Base-by-base conservation (phyloP, 2,329 filamentous ascomycete genomes). In the Lachnellula arida region DNA sequence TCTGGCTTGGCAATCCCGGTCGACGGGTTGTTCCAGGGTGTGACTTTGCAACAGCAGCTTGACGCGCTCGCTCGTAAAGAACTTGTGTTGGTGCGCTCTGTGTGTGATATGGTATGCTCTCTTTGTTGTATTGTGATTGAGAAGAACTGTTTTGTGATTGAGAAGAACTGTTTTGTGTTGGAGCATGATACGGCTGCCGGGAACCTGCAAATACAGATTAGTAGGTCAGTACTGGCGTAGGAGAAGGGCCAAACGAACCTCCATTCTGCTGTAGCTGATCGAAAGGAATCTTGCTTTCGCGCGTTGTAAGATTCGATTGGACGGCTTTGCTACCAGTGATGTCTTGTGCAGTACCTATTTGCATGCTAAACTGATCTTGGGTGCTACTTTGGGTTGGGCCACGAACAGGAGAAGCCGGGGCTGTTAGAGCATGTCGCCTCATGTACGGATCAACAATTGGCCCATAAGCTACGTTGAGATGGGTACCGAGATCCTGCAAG, bases 391-490 rank as follows among this genome's bases (percentile, higher is more conserved):
- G 19, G 12, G 15, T 12, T 25, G 42, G 15, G 7, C 22, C 44
- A 14, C 56, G 43, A 19, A 35, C 39, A 54, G 61, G 57, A 46
- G 55, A 47, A 42, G 49, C 54, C 39, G 67, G 67, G 17, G 62
- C 58, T 17, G 63, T 61, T 14, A 70, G 63, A 17, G 62, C 56
- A 57, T 70, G 65, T 5, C 66, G 63, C 35, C 63, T 60, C 62
- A 79, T 75, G 65, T 73, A 75, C 59, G 74, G 75, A n/a, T 72
- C 72, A 53, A 75, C 73, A 48, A 80, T 74, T 12, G 74, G 68
- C 54, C 82, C 81, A 55, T 82, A 78, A 54, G 81, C 80, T 64
- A 84, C 82, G 51, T 75, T 77, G 48, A 87, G 76, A 67, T 84
- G 82, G 12, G 73, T 73, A 47, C 78, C 80, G 15, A 86, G 76